These are phyloP conservation scores for Otatea glauca DNA, from an alignment of 176 grass and related monocot genomes.

Conservation along the genomic window DNA sequence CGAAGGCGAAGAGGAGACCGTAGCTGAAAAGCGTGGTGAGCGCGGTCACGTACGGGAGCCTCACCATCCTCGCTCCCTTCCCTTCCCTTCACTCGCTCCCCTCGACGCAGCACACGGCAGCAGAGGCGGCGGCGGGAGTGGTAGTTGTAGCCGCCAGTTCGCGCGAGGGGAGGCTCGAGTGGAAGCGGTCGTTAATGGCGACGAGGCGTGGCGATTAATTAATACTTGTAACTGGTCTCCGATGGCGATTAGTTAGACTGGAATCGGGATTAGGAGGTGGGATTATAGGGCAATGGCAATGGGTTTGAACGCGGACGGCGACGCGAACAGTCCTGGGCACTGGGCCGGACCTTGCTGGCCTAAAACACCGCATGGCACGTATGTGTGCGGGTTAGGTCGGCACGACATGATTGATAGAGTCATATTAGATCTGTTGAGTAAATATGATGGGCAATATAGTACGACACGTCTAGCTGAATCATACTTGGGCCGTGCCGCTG, in stretches of 20 bases:
- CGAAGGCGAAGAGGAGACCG: conserved; percentile 90
- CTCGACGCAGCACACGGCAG: background rate
- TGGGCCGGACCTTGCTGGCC: too few relatives aligned
- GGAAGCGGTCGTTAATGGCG: conserved; percentile 54
- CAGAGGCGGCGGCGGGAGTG: background rate
- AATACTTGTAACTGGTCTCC: background rate
- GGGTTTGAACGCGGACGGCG: too few relatives aligned
- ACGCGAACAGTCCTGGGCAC: too few relatives aligned
- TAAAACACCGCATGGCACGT: too few relatives aligned
- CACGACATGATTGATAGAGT: too few relatives aligned
- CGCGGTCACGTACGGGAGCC: conserved; percentile 72
- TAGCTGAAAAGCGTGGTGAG: conserved; percentile 86
- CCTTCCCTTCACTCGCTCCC: background rate
- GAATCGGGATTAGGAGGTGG: too few relatives aligned
- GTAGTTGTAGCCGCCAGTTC: conserved; percentile 37
- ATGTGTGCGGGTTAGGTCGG: too few relatives aligned
- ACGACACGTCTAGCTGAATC: too few relatives aligned
- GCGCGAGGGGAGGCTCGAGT: background rate
- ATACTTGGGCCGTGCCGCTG: too few relatives aligned
- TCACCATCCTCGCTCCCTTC: conserved; percentile 51
- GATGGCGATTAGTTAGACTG: background rate
- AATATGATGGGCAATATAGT: too few relatives aligned
- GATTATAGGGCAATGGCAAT: too few relatives aligned
- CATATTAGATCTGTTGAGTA: too few relatives aligned
- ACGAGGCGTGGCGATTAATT: background rate